phyloP scores from a whole-genome alignment of 2,329 filamentous ascomycete genomes.

The Fusarium caatingaense region DNA sequence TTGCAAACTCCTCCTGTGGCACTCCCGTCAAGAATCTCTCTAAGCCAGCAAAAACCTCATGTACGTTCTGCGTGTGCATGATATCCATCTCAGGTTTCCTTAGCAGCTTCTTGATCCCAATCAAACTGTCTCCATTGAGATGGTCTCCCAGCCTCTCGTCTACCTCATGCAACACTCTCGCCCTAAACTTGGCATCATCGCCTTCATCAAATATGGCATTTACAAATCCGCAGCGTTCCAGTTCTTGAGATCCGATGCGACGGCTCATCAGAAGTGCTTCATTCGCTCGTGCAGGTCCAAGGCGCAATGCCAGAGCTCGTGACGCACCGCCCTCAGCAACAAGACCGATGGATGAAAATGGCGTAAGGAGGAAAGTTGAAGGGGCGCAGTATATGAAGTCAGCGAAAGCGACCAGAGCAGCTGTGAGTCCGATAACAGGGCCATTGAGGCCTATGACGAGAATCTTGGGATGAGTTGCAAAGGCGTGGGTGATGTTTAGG shows the following conservation, averaged over 20 bases:
- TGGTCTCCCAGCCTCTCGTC: slow-evolving; percentile 84
- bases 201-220: slow-evolving; percentile 81
- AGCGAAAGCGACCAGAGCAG: slow-evolving; percentile 82
- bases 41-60: slow-evolving; percentile 87
- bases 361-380: slow-evolving; percentile 86
- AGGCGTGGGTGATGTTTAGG: slow-evolving; percentile 87
- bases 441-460: slow-evolving; percentile 92
- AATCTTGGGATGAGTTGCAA: slow-evolving; percentile 94
- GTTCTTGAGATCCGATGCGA: slow-evolving; percentile 76
- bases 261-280: slow-evolving; percentile 94
- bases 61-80: slow-evolving; percentile 80
- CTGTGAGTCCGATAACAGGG: slow-evolving; percentile 87
- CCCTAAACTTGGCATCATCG: slow-evolving; percentile 76
- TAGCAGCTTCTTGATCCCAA: slow-evolving; percentile 87
- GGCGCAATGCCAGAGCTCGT: slow-evolving; percentile 79
- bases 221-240: slow-evolving; percentile 82
- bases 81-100: slow-evolving; percentile 76
- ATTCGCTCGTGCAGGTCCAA: slow-evolving; percentile 86
- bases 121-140: slow-evolving; percentile 80
- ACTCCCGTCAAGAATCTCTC: slow-evolving; percentile 82
- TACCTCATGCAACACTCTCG: slow-evolving; percentile 80
- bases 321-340: slow-evolving; percentile 90
- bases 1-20: slow-evolving; percentile 89
- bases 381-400: slow-evolving; percentile 94
- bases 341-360: slow-evolving; percentile 89